A percentile compares a stretch with the other conserved stretches of the same genome.
Evolutionary conservation across 179 eudicot genomes (phyloP).

Genomic region (Corrigiola litoralis): DNA sequence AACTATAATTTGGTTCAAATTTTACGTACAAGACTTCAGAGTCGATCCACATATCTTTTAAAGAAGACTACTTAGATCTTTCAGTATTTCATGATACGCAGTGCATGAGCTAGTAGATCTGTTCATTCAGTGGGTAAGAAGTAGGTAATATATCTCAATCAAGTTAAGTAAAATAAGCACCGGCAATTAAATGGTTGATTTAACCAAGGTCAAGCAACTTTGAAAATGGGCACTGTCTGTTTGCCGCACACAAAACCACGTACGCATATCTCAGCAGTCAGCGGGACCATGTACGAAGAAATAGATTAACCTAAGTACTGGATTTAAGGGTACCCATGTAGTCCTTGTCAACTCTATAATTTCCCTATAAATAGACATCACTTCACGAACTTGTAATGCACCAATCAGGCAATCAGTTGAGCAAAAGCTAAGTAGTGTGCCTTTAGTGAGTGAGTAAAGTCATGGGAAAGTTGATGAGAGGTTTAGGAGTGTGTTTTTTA

Average conservation of each 20-base stretch:
- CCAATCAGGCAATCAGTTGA: neutral
- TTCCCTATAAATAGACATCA: conserved; percentile 27
- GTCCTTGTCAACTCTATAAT: neutral
- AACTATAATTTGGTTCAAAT: too few relatives aligned
- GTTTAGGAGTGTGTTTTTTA: conserved; percentile 22
- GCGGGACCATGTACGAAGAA: neutral
- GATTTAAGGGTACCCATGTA: conserved; percentile 1
- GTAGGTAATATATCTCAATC: conserved; percentile 23
- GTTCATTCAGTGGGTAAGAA: neutral
- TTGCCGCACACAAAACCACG: conserved; percentile 32
- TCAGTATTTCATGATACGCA: neutral
- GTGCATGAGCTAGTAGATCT: neutral
- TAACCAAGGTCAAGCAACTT: conserved; percentile 20
- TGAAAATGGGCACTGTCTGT: conserved; percentile 15
- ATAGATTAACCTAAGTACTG: neutral
- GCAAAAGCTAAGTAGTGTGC: neutral
- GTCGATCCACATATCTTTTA: too few relatives aligned
- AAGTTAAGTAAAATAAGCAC: conserved; percentile 17
- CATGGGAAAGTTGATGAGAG: conserved; percentile 30
- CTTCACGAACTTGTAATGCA: conserved; percentile 2
- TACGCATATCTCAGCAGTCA: neutral
- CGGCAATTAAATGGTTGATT: conserved; percentile 22
- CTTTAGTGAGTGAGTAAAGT: conserved; percentile 8
- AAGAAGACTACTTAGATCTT: neutral
- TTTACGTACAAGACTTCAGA: too few relatives aligned